A percentile compares a stretch with the other conserved stretches of the same genome.
These are phyloP conservation scores for Nicotiana tomentosiformis DNA, from an alignment of 257 asterid genomes.

Conservation along the genomic window DNA sequence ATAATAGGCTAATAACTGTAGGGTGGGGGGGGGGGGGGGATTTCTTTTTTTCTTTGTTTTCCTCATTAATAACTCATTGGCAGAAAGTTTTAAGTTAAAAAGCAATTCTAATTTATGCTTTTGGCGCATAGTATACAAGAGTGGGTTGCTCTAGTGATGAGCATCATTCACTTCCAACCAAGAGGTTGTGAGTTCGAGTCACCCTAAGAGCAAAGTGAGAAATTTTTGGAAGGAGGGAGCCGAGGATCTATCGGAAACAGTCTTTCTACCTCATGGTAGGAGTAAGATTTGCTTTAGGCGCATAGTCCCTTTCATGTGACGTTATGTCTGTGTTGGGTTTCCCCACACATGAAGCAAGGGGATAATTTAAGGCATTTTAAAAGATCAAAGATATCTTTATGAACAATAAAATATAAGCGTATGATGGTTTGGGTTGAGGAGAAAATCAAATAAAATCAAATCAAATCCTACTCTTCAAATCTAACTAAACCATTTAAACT, in stretches of 20 bases:
- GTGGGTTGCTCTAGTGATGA: no score
- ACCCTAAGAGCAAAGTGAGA: no score
- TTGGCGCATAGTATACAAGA: not conserved
- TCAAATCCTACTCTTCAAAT: not conserved
- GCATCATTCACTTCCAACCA: no score
- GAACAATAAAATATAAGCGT: not conserved
- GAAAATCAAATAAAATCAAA: not conserved
- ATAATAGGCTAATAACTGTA: no score
- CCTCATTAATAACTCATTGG: no score
- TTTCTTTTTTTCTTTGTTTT: no score
- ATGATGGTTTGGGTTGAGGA: not conserved
- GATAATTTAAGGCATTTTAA: not conserved
- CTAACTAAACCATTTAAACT: not conserved
- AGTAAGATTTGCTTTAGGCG: not conserved
- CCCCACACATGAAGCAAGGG: not conserved
- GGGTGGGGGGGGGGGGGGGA: no score
- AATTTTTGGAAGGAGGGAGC: no score
- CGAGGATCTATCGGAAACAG: no score
- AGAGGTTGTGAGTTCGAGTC: no score
- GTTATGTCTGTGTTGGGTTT: not conserved
- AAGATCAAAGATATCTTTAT: not conserved
- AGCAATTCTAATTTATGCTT: not conserved
- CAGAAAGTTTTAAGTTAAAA: no score
- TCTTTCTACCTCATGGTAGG: no score
- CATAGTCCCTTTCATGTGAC: not conserved